Conservation (phyloP, 192 early-diverging fungal genomes). For the Funneliformis mosseae region DNA sequence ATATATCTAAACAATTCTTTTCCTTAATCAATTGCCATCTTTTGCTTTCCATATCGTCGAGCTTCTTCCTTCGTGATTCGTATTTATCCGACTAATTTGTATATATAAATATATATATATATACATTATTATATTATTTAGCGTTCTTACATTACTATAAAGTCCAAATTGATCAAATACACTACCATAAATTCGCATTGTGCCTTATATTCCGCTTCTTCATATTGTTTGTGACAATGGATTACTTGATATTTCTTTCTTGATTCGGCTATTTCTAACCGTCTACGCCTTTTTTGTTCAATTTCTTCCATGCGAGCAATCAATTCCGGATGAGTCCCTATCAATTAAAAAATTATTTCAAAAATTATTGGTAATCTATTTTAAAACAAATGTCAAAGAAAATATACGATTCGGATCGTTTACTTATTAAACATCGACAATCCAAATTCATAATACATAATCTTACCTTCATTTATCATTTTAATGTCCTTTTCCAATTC, state of each 20-base stretch:
- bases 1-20: constrained; percentile 3
- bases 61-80: background rate
- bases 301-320: constrained; percentile 25
- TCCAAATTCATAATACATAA: too few species aligned
- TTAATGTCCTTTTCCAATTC: background rate
- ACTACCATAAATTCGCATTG: constrained; percentile 17
- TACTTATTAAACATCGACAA: background rate
- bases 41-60: background rate
- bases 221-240: constrained; percentile 4
- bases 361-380: background rate
- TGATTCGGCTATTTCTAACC: background rate
- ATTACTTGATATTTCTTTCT: constrained; percentile 4
- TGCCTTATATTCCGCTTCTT: constrained; percentile 8
- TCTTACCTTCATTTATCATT: background rate
- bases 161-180: background rate
- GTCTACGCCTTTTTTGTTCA: background rate
- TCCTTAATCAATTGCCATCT: constrained; percentile 7
- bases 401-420: background rate
- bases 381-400: too few species aligned
- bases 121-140: background rate
- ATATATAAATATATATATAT: background rate
- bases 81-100: background rate
- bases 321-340: constrained; percentile 12
- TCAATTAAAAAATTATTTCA: background rate
- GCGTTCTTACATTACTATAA: background rate